Conservation (phyloP, 2,329 filamentous ascomycete species). For the Colletotrichum zoysiae region DNA sequence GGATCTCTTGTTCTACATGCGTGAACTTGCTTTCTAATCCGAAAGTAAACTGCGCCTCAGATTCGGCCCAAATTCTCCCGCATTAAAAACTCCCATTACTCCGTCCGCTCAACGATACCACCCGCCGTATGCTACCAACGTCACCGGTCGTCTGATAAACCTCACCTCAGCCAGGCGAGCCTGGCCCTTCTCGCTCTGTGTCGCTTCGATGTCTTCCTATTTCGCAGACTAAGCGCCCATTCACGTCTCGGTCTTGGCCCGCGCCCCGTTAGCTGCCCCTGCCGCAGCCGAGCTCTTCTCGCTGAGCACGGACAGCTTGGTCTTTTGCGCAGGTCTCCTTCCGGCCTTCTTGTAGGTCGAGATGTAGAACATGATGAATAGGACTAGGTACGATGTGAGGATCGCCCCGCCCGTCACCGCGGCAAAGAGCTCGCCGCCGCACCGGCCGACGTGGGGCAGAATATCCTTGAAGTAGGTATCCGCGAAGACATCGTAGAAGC, state of each 20-base stretch:
- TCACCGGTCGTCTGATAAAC: not conserved
- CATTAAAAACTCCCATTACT: not conserved
- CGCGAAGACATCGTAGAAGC: slow-evolving; percentile 83
- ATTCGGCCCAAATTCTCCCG: slow-evolving; percentile 2
- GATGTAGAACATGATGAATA: slow-evolving; percentile 84
- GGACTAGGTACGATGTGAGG: slow-evolving; percentile 79
- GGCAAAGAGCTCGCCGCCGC: slow-evolving; percentile 83
- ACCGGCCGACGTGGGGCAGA: slow-evolving; percentile 77
- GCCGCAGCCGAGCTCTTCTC: slow-evolving; percentile 17
- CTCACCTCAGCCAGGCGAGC: not conserved
- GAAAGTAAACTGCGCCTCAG: slow-evolving; percentile 12
- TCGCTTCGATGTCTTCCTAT: not conserved
- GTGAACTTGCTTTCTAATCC: slow-evolving; percentile 2
- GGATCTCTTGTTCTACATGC: not conserved
- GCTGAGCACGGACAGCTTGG: not conserved
- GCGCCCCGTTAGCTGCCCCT: not conserved
- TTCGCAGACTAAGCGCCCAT: not conserved
- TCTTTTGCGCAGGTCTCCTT: slow-evolving; percentile 6
- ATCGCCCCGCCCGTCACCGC: slow-evolving; percentile 80
- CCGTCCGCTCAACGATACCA: not conserved
- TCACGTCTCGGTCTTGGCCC: not conserved
- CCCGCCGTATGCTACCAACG: not conserved
- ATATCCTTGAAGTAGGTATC: slow-evolving; percentile 74
- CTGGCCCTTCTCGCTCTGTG: not conserved
- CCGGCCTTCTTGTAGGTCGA: slow-evolving; percentile 53